These are phyloP conservation scores for Annulohypoxylon truncatum DNA, from an alignment of 2,329 filamentous ascomycete species.

Conservation along the genomic window DNA sequence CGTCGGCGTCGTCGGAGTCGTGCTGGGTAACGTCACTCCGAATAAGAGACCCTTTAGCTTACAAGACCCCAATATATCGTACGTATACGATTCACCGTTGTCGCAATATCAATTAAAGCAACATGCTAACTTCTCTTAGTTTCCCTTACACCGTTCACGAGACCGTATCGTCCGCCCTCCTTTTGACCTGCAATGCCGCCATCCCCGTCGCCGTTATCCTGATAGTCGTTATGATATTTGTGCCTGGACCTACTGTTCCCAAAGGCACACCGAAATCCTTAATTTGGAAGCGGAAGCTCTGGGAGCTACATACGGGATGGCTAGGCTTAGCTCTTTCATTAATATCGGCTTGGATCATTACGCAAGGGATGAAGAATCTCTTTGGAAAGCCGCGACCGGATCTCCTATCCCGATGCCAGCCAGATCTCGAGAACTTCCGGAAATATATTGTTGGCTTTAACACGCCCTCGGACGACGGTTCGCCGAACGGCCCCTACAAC, in stretches of 20 bases:
- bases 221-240: conserved; percentile 74
- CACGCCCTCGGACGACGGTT: conserved; percentile 35
- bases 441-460: conserved; percentile 68
- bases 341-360: conserved; percentile 80
- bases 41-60: conserved; percentile 78
- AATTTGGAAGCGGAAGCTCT: conserved; percentile 84
- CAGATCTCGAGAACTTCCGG: conserved; percentile 73
- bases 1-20: conserved; percentile 68
- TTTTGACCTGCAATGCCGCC: conserved; percentile 72
- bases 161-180: conserved; percentile 74
- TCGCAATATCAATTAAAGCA: conserved; percentile 1
- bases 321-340: conserved; percentile 82
- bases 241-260: conserved; percentile 77
- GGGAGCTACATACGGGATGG: conserved; percentile 90
- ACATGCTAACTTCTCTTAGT: conserved; percentile 51
- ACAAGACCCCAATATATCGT: conserved; percentile 81
- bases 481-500: conserved; percentile 57
- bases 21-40: conserved; percentile 69
- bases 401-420: conserved; percentile 81
- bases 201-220: conserved; percentile 76
- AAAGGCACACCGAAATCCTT: conserved; percentile 70
- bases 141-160: conserved; percentile 79
- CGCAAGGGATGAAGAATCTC: conserved; percentile 85
- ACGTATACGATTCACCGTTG: conserved; percentile 45
- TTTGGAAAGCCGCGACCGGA: conserved; percentile 82